Evolutionary conservation across 2,329 filamentous ascomycete species (phyloP), one percentile per base, ranked within the genome.

Genomic region (Hypoxylon rubiginosum): DNA sequence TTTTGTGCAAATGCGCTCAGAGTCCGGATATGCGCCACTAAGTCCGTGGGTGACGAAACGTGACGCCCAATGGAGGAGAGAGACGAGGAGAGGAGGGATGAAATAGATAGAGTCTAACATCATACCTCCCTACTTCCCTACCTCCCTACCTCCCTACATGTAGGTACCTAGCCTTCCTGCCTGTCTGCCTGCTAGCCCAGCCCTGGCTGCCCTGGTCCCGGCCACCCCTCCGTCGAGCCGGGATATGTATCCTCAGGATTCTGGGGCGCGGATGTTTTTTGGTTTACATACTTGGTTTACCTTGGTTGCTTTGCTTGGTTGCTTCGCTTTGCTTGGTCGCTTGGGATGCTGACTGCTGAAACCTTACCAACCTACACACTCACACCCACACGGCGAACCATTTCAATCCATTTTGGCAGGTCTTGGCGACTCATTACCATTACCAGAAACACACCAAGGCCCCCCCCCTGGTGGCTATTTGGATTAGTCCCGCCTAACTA

Each of bases 401-500:
- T 73, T 69, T 41, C 67, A 57, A 65, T 71, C 62, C 57, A 64
- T 73, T 69, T 41, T 66, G 70, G 71, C 68, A 73, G 64, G 72
- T 67, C 73, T 75, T 74, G 73, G 73, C 73, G 69, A 69, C 50
- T 71, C 58, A 70, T 65, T 59, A 64, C 65, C 58, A 70, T 65
- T 59, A 64, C 65, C 43, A 62, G 60, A 67, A 63, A 68, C 66
- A 56, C 56, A 59, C 52, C 36, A 57, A 53, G 60, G 36, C 26
- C 26, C 51, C 45, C 45, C 39, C 39, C 39, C 39, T 15, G 39
- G 57, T 61, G 32, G 51, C 49, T 58, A 41, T 46, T 46, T 52
- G 36, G 36, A 57, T 21, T 36, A 52, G 30, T 36, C 28, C 28
- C 17, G 32, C 19, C 28, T 10, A 30, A 32, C 24, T 41, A 17